phyloP scores from a whole-genome alignment of 148 eudicot species.

The Cornus controversa region DNA sequence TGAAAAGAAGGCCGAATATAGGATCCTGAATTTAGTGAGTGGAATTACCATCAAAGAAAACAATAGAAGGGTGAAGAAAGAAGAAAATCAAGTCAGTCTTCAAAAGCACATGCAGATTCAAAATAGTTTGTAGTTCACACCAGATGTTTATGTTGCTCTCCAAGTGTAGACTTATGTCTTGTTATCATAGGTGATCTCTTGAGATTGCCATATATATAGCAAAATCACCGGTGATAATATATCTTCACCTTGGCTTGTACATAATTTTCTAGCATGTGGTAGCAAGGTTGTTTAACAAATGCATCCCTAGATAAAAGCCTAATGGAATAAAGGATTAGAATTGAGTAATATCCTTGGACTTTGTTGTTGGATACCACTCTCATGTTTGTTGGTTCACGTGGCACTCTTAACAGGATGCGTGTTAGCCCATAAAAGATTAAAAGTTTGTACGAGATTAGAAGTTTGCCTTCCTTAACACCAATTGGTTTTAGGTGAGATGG shows the following conservation, averaged over 20 bases:
- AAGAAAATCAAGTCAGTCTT: background rate
- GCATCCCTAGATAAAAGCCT: background rate
- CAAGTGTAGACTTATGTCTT: background rate
- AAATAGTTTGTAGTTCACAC: background rate
- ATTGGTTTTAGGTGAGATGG: no score
- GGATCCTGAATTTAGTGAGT: background rate
- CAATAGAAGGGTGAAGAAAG: background rate
- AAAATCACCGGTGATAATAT: background rate
- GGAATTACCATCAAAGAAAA: background rate
- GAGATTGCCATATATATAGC: background rate
- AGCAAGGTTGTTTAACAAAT: background rate
- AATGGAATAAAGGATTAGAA: background rate
- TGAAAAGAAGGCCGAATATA: background rate
- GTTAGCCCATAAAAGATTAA: no score
- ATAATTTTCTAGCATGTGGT: no score
- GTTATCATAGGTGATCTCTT: background rate
- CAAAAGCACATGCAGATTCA: background rate
- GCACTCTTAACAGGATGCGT: no score
- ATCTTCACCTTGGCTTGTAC: background rate
- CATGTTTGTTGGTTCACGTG: no score
- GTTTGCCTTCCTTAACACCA: no score
- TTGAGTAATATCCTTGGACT: background rate
- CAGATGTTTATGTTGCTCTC: background rate
- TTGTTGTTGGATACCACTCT: no score
- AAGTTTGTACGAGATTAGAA: no score